phyloP scores from a whole-genome alignment of 768 basidiomycete genomes.

The Trametopsis cervina region DNA sequence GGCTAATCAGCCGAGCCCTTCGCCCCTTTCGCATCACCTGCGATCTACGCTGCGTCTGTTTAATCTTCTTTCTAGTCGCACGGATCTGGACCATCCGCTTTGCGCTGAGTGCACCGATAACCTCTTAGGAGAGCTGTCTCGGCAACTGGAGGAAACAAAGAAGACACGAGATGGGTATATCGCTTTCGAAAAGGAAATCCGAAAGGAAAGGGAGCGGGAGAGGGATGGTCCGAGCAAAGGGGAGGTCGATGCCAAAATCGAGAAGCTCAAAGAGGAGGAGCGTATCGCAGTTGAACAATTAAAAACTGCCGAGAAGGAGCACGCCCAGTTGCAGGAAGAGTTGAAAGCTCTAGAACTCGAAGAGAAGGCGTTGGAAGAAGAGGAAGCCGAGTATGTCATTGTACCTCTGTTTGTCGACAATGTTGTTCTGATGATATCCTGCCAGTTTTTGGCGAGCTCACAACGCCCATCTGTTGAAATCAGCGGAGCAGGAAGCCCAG shows the following conservation, averaged over 20 bases:
- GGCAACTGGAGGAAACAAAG: slow-evolving; percentile 83
- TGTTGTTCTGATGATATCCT: slow-evolving; percentile 2
- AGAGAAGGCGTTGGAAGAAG: slow-evolving; percentile 69
- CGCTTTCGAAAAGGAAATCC: slow-evolving; percentile 84
- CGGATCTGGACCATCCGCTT: slow-evolving; percentile 87
- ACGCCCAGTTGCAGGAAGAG: slow-evolving; percentile 69
- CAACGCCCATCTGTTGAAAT: slow-evolving; percentile 61
- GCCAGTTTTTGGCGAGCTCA: slow-evolving; percentile 77
- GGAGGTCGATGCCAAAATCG: slow-evolving; percentile 68
- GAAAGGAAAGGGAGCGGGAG: slow-evolving; percentile 74
- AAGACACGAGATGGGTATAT: slow-evolving; percentile 91
- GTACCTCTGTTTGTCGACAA: background rate
- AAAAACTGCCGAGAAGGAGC: slow-evolving; percentile 69
- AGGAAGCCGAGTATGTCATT: slow-evolving; percentile 71
- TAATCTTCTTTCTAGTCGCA: slow-evolving; percentile 67
- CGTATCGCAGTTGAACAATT: slow-evolving; percentile 65
- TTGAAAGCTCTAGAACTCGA: slow-evolving; percentile 64
- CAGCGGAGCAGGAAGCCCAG: slow-evolving; percentile 62
- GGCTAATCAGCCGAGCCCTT: slow-evolving; percentile 52
- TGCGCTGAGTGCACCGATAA: slow-evolving; percentile 92
- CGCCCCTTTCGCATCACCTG: slow-evolving; percentile 72
- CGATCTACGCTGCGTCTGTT: slow-evolving; percentile 70
- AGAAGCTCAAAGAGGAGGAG: slow-evolving; percentile 64
- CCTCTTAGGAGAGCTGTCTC: slow-evolving; percentile 66
- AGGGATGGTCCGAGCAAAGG: slow-evolving; percentile 51